A percentile compares a stretch with the other conserved stretches of the same genome.
Conservation (phyloP, 2,329 filamentous ascomycete genomes). For the Colletotrichum coccodes region DNA sequence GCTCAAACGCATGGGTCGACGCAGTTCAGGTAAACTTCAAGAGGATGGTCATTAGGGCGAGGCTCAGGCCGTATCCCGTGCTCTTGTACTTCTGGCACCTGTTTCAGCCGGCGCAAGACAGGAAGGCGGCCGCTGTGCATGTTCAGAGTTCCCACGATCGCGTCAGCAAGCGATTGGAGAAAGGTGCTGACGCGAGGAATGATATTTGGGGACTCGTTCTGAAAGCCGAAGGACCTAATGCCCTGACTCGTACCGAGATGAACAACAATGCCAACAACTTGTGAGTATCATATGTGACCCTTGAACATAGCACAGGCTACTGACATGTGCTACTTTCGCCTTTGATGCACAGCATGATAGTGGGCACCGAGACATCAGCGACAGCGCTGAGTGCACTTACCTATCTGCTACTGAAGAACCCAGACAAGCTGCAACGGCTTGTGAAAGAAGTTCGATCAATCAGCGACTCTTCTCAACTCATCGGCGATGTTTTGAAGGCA, state of each 20-base stretch:
- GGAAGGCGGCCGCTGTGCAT: not conserved
- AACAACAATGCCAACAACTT: slow-evolving; percentile 11
- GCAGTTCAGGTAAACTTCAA: slow-evolving; percentile 7
- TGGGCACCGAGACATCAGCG: slow-evolving; percentile 46
- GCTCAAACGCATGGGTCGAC: slow-evolving; percentile 1
- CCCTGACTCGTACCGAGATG: slow-evolving; percentile 1
- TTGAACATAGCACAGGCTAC: not conserved
- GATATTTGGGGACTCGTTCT: slow-evolving; percentile 9
- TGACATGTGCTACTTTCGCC: not conserved
- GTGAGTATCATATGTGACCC: not conserved
- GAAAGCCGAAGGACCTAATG: not conserved
- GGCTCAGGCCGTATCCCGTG: not conserved
- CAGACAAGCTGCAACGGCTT: slow-evolving; percentile 41
- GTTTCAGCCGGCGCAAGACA: not conserved
- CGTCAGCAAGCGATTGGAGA: not conserved
- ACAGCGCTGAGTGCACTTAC: slow-evolving; percentile 39
- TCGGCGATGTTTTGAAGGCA: slow-evolving; percentile 37
- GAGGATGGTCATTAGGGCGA: not conserved
- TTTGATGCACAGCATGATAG: slow-evolving; percentile 34
- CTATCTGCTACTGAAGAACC: slow-evolving; percentile 42
- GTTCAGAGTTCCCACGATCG: not conserved
- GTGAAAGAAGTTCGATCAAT: slow-evolving; percentile 50
- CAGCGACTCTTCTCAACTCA: slow-evolving; percentile 46
- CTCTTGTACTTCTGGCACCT: not conserved
- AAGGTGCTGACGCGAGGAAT: not conserved